These are phyloP conservation scores for Scedosporium minutisporum DNA, from an alignment of 2,329 filamentous ascomycete species.

Conservation along the genomic window DNA sequence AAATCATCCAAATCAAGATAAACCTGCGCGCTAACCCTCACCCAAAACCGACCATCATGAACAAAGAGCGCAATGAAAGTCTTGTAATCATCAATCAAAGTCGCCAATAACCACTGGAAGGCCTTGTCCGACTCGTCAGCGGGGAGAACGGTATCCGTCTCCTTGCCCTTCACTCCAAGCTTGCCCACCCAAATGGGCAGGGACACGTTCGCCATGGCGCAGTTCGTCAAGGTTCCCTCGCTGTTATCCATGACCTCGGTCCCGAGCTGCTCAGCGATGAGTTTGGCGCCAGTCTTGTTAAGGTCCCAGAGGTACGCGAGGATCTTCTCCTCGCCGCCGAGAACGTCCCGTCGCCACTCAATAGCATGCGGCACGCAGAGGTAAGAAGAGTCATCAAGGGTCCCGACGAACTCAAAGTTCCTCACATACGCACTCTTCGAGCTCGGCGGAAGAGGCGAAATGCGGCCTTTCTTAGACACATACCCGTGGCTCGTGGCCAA, in stretches of 20 bases:
- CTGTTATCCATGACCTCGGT: slow-evolving; percentile 65
- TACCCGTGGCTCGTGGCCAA: slow-evolving; percentile 78
- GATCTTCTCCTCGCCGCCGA: slow-evolving; percentile 67
- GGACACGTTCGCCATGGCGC: slow-evolving; percentile 63
- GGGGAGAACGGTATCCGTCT: slow-evolving; percentile 19
- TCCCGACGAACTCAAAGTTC: slow-evolving; percentile 71
- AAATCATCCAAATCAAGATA: slow-evolving; percentile 79
- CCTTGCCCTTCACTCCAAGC: slow-evolving; percentile 16
- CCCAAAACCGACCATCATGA: slow-evolving; percentile 57
- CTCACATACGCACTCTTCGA: slow-evolving; percentile 51
- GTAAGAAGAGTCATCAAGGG: slow-evolving; percentile 62
- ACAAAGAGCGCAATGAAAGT: slow-evolving; percentile 61
- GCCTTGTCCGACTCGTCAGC: slow-evolving; percentile 24
- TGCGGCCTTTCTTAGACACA: slow-evolving; percentile 30
- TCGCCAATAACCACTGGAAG: slow-evolving; percentile 47
- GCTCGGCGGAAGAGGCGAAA: slow-evolving; percentile 31
- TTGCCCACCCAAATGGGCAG: slow-evolving; percentile 48
- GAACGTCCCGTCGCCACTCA: slow-evolving; percentile 55
- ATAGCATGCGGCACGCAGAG: slow-evolving; percentile 64
- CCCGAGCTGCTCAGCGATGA: slow-evolving; percentile 52
- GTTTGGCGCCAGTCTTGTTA: slow-evolving; percentile 52
- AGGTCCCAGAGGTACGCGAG: slow-evolving; percentile 52
- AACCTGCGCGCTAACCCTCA: slow-evolving; percentile 67
- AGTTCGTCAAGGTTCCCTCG: slow-evolving; percentile 50
- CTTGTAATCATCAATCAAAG: slow-evolving; percentile 48